A percentile compares a stretch with the other conserved stretches of the same genome.
phyloP scores from a whole-genome alignment of 106 monocot genomes.

The Dioscorea dumetorum region DNA sequence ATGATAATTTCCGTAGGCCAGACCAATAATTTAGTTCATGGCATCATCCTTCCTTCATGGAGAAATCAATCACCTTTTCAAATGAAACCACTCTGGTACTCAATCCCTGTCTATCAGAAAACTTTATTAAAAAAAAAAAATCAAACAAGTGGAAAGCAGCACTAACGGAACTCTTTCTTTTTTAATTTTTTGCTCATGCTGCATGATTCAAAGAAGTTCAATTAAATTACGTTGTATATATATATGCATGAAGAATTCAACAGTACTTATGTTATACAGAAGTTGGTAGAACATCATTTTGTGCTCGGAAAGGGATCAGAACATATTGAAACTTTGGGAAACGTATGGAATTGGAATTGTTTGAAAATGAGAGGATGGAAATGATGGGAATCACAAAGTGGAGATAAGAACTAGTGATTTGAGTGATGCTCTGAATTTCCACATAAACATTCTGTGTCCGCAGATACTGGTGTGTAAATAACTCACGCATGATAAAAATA shows the following conservation, averaged over 20 bases:
- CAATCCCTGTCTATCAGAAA: background rate
- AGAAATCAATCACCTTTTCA: constrained; percentile 4
- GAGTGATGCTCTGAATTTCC: background rate
- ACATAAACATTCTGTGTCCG: too few relatives aligned
- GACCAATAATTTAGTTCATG: background rate
- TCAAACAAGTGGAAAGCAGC: background rate
- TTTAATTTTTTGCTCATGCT: background rate
- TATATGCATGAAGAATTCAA: background rate
- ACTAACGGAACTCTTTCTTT: too few relatives aligned
- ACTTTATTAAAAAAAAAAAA: background rate
- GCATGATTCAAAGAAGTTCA: background rate
- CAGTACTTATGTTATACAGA: background rate
- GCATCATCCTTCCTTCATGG: background rate
- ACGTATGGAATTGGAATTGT: background rate
- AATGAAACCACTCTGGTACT: background rate
- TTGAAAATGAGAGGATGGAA: background rate
- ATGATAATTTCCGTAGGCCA: background rate
- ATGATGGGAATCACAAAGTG: background rate
- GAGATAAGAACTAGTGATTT: background rate
- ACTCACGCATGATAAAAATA: too few relatives aligned
- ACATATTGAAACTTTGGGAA: background rate
- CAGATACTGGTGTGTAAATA: too few relatives aligned
- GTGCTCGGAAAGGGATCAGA: background rate
- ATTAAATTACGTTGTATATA: background rate
- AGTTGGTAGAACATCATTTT: background rate